Evolutionary conservation across 1,284 basidiomycete genomes (phyloP).

Genomic region (Cutaneotrichosporon sp.): DNA sequence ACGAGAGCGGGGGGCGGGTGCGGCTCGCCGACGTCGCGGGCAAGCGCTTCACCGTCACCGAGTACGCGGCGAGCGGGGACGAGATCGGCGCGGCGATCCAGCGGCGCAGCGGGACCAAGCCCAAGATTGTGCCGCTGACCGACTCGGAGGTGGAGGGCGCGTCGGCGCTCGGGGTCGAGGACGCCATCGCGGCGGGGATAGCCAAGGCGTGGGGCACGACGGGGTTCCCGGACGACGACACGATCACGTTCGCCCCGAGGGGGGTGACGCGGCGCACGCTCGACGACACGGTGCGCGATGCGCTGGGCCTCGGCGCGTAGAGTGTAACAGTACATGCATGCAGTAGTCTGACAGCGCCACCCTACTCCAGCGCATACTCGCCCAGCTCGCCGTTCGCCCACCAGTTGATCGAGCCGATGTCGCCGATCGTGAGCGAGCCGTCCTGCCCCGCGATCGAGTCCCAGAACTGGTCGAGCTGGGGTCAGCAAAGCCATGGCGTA

Average conservation of each 20-base stretch:
- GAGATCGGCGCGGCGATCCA: constrained; percentile 13
- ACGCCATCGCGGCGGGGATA: constrained; percentile 71
- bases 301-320: not conserved
- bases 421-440: not conserved
- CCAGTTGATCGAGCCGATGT: constrained; percentile 10
- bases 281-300: not conserved
- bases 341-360: not conserved
- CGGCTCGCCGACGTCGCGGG: not conserved
- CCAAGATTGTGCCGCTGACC: constrained; percentile 9
- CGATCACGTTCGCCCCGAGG: constrained; percentile 61
- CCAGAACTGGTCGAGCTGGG: constrained; percentile 13
- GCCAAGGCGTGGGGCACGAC: constrained; percentile 71
- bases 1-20: not conserved
- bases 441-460: constrained; percentile 5
- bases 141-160: constrained; percentile 13
- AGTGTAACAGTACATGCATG: not conserved
- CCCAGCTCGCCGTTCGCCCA: constrained; percentile 1
- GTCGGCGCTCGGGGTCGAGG: constrained; percentile 38
- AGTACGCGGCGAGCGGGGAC: constrained; percentile 14
- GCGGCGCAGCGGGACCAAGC: constrained; percentile 1
- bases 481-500: not conserved
- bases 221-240: constrained; percentile 76
- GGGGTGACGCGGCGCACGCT: constrained; percentile 4
- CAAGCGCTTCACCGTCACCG: constrained; percentile 10
- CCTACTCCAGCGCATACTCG: not conserved